Percentiles rank a stretch among this genome's conserved stretches.
These are phyloP conservation scores for Paracorniculantispora psalliotae DNA, from an alignment of 2,329 filamentous ascomycete genomes.

Conservation along the genomic window DNA sequence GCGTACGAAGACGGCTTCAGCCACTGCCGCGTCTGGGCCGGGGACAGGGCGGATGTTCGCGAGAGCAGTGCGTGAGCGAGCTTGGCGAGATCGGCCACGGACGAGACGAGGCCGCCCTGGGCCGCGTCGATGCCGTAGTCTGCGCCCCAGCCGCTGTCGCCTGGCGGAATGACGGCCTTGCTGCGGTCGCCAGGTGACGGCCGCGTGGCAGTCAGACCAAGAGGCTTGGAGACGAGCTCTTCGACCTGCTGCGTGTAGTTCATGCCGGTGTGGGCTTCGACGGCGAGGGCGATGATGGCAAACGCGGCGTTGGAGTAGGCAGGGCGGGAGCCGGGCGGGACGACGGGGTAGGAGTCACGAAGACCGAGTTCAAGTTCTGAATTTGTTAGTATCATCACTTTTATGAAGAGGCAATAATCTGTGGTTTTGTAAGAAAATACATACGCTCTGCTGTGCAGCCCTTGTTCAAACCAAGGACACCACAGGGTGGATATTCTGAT, in stretches of 20 bases:
- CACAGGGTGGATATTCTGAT: constrained; percentile 31
- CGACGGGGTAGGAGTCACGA: constrained; percentile 25
- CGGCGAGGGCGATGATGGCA: constrained; percentile 29
- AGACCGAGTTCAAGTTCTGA: constrained; percentile 31
- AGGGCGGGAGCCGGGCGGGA: constrained; percentile 27
- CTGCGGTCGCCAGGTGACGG: constrained; percentile 26
- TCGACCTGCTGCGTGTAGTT: constrained; percentile 24
- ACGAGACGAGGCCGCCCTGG: constrained; percentile 33
- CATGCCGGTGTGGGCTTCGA: constrained; percentile 27
- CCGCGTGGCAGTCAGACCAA: constrained; percentile 19
- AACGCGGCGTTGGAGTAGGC: constrained; percentile 39
- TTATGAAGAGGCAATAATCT: background rate
- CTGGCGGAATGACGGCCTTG: constrained; percentile 29
- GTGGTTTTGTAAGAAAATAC: background rate
- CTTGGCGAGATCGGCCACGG: constrained; percentile 27
- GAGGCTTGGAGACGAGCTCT: constrained; percentile 16
- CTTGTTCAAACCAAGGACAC: constrained; percentile 30
- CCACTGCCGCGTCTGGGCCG: constrained; percentile 26
- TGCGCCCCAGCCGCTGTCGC: constrained; percentile 28
- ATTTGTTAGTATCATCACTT: accelerated
- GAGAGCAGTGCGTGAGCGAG: constrained; percentile 27
- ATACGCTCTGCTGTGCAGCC: constrained; percentile 30
- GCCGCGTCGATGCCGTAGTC: constrained; percentile 30
- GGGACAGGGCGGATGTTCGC: constrained; percentile 19
- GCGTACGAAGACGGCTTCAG: constrained; percentile 30